Conservation (phyloP, 2,329 filamentous ascomycete genomes). For the Exophiala aquamarina region DNA sequence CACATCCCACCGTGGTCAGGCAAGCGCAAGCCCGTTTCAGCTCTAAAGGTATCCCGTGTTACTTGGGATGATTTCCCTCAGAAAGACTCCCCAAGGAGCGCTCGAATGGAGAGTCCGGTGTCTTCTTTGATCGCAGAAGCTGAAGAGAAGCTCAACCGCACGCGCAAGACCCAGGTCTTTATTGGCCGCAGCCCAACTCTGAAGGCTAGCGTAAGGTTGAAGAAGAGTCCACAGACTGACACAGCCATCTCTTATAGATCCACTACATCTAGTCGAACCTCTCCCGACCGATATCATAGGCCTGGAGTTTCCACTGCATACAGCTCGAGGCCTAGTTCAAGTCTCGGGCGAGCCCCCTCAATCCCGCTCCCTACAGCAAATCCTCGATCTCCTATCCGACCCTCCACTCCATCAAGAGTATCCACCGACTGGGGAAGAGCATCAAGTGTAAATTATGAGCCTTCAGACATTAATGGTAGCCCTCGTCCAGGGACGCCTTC, state of each 20-base stretch:
- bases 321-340: slow-evolving; percentile 42
- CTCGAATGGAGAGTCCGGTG: slow-evolving; percentile 22
- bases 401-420: slow-evolving; percentile 55
- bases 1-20: slow-evolving; percentile 13
- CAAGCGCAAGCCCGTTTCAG: slow-evolving; percentile 25
- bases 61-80: slow-evolving; percentile 20
- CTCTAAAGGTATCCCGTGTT: slow-evolving; percentile 19
- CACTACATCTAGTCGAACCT: slow-evolving; percentile 27
- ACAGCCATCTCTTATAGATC: slow-evolving; percentile 30
- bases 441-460: slow-evolving; percentile 74
- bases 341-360: slow-evolving; percentile 41
- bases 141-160: slow-evolving; percentile 19
- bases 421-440: slow-evolving; percentile 65
- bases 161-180: slow-evolving; percentile 16
- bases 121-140: slow-evolving; percentile 24
- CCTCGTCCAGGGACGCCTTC: slow-evolving; percentile 89
- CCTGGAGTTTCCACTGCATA: slow-evolving; percentile 34
- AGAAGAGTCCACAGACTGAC: slow-evolving; percentile 25
- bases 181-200: slow-evolving; percentile 23
- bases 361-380: slow-evolving; percentile 42
- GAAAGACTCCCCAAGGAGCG: slow-evolving; percentile 9
- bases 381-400: slow-evolving; percentile 46
- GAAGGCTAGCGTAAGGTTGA: slow-evolving; percentile 29
- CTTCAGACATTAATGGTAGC: slow-evolving; percentile 82
- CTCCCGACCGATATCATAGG: slow-evolving; percentile 32